These are phyloP conservation scores for Chiua virens DNA, from an alignment of 768 basidiomycete species.

Conservation along the genomic window DNA sequence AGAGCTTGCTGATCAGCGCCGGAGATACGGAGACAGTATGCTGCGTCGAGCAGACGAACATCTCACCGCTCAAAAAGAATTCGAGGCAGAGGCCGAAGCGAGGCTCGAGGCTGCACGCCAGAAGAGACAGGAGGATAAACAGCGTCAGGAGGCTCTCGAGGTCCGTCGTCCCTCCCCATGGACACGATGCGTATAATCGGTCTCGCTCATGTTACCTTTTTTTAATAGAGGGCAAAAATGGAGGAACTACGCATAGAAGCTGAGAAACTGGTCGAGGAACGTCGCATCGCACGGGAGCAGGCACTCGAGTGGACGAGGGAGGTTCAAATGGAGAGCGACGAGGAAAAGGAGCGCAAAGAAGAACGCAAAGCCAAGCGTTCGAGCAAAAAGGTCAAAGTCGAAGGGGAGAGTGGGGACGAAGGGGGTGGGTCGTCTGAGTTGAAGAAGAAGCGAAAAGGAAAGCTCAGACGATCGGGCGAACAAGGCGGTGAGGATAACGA, in stretches of 20 bases:
- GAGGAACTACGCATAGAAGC: conserved; percentile 69
- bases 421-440: conserved; percentile 44
- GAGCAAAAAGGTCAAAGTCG: conserved; percentile 53
- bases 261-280: conserved; percentile 78
- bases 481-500: conserved; percentile 60
- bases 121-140: conserved; percentile 77
- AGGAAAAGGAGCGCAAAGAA: conserved; percentile 48
- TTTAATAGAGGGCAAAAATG: conserved; percentile 52
- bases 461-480: conserved; percentile 55
- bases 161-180: conserved; percentile 38
- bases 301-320: conserved; percentile 77
- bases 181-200: too few species aligned
- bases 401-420: conserved; percentile 54
- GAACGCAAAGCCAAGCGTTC: conserved; percentile 62
- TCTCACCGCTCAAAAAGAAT: conserved; percentile 63
- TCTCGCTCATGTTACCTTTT: neutral
- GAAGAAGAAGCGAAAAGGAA: conserved; percentile 80
- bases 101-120: conserved; percentile 76
- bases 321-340: conserved; percentile 67
- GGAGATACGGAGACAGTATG: conserved; percentile 88
- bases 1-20: conserved; percentile 87
- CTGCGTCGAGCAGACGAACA: conserved; percentile 81
- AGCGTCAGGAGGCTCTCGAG: conserved; percentile 62
- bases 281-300: conserved; percentile 73
- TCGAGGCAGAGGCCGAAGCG: conserved; percentile 69